Conservation (phyloP, 306 rosid species). For the Prunus padus region DNA sequence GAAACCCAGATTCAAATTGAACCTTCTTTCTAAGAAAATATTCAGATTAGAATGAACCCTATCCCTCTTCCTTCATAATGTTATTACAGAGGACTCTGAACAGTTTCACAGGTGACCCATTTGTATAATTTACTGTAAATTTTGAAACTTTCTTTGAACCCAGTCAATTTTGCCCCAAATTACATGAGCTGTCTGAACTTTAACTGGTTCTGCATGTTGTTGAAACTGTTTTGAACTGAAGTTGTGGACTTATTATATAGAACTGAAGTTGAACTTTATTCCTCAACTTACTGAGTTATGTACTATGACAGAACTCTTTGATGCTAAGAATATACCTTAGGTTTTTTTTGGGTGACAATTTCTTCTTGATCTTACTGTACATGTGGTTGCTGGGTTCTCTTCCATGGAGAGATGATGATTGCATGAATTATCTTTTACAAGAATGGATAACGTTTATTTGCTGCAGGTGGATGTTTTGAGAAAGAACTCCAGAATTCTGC, state of each 20-base stretch:
- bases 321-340: slow-evolving; percentile 5
- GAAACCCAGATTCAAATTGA: background rate
- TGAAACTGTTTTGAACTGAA: slow-evolving; percentile 27
- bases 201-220: slow-evolving; percentile 26
- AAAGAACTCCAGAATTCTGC: slow-evolving; percentile 5
- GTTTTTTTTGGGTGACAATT: slow-evolving; percentile 12
- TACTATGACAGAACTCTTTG: slow-evolving; percentile 12
- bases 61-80: background rate
- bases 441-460: background rate
- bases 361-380: slow-evolving; percentile 13
- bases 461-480: background rate
- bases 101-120: slow-evolving; percentile 38
- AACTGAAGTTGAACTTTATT: slow-evolving; percentile 33
- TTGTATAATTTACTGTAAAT: slow-evolving; percentile 21
- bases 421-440: background rate
- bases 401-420: background rate
- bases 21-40: background rate
- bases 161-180: slow-evolving; percentile 25
- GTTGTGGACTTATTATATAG: slow-evolving; percentile 10
- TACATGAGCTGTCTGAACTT: slow-evolving; percentile 37
- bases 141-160: slow-evolving; percentile 30
- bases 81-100: slow-evolving; percentile 44
- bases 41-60: slow-evolving; percentile 1
- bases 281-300: slow-evolving; percentile 21
- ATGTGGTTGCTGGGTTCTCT: slow-evolving; percentile 7